Evolutionary conservation across 179 eudicot species (phyloP), one percentile per base, ranked within the genome.

Genomic region (Dionaea muscipula): DNA sequence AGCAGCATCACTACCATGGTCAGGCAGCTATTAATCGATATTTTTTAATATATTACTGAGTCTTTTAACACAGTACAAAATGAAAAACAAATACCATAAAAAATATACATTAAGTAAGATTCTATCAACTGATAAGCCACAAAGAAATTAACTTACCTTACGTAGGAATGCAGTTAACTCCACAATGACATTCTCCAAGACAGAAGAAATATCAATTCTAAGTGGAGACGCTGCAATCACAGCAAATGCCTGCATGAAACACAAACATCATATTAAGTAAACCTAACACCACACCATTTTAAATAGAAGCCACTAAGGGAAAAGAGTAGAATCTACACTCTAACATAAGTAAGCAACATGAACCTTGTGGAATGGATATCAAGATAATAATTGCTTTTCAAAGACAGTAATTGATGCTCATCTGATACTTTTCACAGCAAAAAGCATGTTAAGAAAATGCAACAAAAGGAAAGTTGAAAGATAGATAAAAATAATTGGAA

Each of bases 101-200:
- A 15, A 16, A 14, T 9, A 3, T 3, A 9, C 14, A 39, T 39
- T 15, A 39, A 15, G 35, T 3, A 3, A 28, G 35, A 28, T 28
- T 2, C 44, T 39, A 39, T 39, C n/a, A 6, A 39, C 44, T 5
- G 18, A n/a, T 3, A 43, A 14, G 19, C 11, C 33, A 14, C n/a
- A 47, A 24, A 39, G 59, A 51, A 47, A 17, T 53, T 37, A 54
- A 27, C 60, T 52, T 70, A 88, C 99, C 93, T 93, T 93, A 38
- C 96, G 75, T 63, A 93, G 66, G 68, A 93, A 93, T 44, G 95
- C 85, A 52, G 99, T 93, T 67, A 93, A 63, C 74, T 88, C 99
- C 7, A 76, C 74, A 63, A 85, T 75, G 23, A 88, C 89, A 73
- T 82, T 90, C 64, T 79, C 96, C 65, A 93, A 67, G 58, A 93